Base-by-base conservation (phyloP, 2,329 filamentous ascomycete genomes). In the Hymenoscyphus albidus region DNA sequence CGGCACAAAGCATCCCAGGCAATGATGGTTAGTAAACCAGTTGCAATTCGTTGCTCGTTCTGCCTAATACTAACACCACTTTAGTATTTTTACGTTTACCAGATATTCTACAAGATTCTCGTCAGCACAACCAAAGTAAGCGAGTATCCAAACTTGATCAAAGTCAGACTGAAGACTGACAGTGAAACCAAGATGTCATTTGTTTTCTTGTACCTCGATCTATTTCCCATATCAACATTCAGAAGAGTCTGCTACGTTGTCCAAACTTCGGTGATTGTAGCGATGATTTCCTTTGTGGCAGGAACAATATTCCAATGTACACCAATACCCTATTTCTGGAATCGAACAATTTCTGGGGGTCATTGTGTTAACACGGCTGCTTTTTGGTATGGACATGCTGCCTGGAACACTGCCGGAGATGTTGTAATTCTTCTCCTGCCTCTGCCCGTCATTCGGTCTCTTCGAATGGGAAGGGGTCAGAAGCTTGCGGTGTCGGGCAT, bases 371-470 rank as follows among this genome's bases (percentile, higher is more conserved):
- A 88, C 71, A 85, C 88, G 57, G 80, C 88, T 64, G 87, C 85
- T 1, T 80, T 90, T 35, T 88, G 88, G 71, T 83, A 89, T 9
- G 86, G 85, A 6, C 88, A 86, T 2, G 85, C 87, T 1, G 86
- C 86, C 0, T 81, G 88, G 64, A 90, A 89, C 76, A 87, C 90
- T 68, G 83, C 87, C 61, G 88, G 87, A 27, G 88, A 90, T 68
- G 76, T 90, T 40, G 83, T 85, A 35, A 84, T 90, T 56, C 85
- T 90, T 80, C 82, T 84, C 32, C 76, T 90, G 13, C 86, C 86
- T 1, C 80, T 75, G 64, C 88, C 87, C 67, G 86, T 89, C 69
- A 63, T 66, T 89, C 89, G 75, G 80, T 84, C 51, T 6, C 18
- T 62, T 10, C 35, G 44, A 35, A 62, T 62, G 51, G 61, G 61